Evolutionary conservation across 371 early-diverging fungal genomes (phyloP).

Genomic region (Mucor racemosus): DNA sequence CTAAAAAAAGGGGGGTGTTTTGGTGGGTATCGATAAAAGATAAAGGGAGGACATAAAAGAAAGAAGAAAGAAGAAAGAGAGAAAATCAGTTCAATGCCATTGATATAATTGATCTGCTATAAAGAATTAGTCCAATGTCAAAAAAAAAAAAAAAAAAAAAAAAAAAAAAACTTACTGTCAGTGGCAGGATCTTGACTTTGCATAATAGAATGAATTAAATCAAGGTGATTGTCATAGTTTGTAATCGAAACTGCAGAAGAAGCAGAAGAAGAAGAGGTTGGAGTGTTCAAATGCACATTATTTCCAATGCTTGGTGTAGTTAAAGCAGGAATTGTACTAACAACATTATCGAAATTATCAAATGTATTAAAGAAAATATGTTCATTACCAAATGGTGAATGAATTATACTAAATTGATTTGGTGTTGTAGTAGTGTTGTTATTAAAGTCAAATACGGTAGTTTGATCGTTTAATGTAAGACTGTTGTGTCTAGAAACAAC

Average conservation of each 20-base stretch:
- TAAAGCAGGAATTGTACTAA: slow-evolving; percentile 21
- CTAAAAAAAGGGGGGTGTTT: background rate
- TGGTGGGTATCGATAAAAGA: background rate
- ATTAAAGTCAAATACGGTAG: background rate
- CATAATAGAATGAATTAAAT: slow-evolving; percentile 18
- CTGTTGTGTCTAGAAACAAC: slow-evolving; percentile 12
- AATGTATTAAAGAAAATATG: slow-evolving; percentile 15
- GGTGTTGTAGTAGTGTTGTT: background rate
- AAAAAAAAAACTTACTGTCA: slow-evolving; percentile 1
- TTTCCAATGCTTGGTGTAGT: slow-evolving; percentile 17
- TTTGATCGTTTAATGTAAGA: slow-evolving; percentile 5
- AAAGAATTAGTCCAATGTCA: no score
- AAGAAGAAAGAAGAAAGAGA: background rate
- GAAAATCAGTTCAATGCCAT: slow-evolving; percentile 8
- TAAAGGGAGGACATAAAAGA: background rate
- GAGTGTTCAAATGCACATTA: background rate
- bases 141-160: background rate
- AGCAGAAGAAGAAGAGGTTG: background rate
- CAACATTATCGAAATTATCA: slow-evolving; percentile 4
- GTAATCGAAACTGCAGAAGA: background rate
- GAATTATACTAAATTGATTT: slow-evolving; percentile 10
- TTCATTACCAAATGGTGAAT: slow-evolving; percentile 16
- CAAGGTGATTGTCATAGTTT: slow-evolving; percentile 11
- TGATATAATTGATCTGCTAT: background rate
- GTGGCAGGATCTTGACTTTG: slow-evolving; percentile 2